These are phyloP conservation scores for Gaeumannomyces tritici DNA, from an alignment of 2,329 filamentous ascomycete species.

Conservation along the genomic window DNA sequence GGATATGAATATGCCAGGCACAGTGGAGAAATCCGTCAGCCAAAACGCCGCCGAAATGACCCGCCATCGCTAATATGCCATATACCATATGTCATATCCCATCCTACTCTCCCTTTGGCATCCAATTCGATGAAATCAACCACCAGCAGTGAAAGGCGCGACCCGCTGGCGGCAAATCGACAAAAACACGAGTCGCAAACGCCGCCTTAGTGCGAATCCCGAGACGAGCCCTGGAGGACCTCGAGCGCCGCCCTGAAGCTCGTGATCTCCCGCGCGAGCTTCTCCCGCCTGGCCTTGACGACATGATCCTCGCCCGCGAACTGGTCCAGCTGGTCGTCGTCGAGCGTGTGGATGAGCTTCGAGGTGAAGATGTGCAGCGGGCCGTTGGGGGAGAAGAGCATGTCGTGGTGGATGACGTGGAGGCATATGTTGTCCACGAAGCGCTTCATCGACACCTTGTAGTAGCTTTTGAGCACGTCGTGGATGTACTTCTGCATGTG, in stretches of 20 bases:
- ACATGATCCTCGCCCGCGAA: background rate
- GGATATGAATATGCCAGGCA: too few species aligned
- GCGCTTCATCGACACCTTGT: conserved; percentile 47
- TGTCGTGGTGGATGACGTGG: conserved; percentile 7
- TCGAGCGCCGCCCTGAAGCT: background rate
- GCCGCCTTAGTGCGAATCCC: too few species aligned
- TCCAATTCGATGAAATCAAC: too few species aligned
- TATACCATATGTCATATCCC: too few species aligned
- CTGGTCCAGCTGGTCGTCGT: conserved; percentile 1
- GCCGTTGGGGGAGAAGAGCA: conserved; percentile 7
- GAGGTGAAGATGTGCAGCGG: conserved; percentile 2
- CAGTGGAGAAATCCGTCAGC: too few species aligned
- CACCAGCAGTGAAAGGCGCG: too few species aligned
- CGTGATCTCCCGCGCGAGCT: background rate
- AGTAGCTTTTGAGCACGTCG: conserved; percentile 50
- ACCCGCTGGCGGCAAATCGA: too few species aligned
- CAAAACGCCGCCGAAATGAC: too few species aligned
- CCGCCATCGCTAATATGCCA: too few species aligned
- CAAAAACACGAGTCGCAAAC: too few species aligned
- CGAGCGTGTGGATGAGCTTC: background rate
- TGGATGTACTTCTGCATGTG: conserved; percentile 37
- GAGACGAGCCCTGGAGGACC: background rate
- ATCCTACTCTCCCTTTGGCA: too few species aligned
- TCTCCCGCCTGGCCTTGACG: background rate
- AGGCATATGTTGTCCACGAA: conserved; percentile 51